Percentiles rank a stretch among this genome's conserved stretches.
phyloP scores from a whole-genome alignment of 1,284 basidiomycete genomes.

The Serendipita sp. region DNA sequence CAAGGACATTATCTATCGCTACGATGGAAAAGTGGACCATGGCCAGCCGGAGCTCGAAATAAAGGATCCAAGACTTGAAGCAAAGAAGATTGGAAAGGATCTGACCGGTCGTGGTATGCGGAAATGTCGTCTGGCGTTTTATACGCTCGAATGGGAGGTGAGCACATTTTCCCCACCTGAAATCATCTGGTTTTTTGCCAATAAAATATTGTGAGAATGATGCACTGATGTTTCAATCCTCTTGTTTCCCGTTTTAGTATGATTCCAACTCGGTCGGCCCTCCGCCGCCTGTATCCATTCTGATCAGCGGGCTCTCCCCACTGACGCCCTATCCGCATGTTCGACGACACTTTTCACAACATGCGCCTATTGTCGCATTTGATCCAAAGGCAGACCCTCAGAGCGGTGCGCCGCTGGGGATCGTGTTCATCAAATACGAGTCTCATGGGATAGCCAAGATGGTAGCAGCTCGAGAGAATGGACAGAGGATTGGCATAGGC shows the following conservation, averaged over 20 bases:
- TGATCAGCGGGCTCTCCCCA: conserved; percentile 60
- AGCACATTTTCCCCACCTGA: conserved; percentile 1
- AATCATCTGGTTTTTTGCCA: background rate
- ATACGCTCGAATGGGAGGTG: conserved; percentile 14
- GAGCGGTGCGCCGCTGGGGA: conserved; percentile 72
- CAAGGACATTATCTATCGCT: conserved; percentile 15
- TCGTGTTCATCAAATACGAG: conserved; percentile 62
- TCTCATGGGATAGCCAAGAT: conserved; percentile 24
- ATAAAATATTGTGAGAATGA: background rate
- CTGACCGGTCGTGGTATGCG: conserved; percentile 12
- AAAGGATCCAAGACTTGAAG: conserved; percentile 10
- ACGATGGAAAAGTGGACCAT: conserved; percentile 15
- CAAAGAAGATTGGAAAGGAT: background rate
- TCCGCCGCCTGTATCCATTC: conserved; percentile 62
- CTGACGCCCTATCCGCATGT: conserved; percentile 57
- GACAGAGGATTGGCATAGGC: conserved; percentile 23
- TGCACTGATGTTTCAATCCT: background rate
- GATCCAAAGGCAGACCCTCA: conserved; percentile 71
- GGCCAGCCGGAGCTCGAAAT: conserved; percentile 9
- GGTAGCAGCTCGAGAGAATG: conserved; percentile 24
- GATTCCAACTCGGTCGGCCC: conserved; percentile 63
- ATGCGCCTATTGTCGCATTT: conserved; percentile 57
- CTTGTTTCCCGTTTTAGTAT: conserved; percentile 33
- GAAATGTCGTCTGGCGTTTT: conserved; percentile 12
- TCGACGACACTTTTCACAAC: conserved; percentile 48